phyloP scores from a whole-genome alignment of 2,329 filamentous ascomycete genomes.

The Microsporum ferrugineum region DNA sequence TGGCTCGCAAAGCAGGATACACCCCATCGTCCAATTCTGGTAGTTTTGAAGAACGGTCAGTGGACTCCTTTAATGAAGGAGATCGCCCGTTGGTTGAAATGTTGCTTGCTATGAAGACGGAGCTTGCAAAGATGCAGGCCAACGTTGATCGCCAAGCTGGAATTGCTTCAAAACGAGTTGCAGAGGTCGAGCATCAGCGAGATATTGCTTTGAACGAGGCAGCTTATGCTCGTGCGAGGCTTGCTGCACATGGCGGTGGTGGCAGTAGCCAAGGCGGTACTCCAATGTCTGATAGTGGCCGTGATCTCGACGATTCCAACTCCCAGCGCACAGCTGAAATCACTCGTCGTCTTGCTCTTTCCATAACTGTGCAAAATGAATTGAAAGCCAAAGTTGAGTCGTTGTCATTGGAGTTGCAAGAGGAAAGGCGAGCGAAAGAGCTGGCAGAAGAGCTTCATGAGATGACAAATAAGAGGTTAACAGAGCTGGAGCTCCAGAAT shows the following conservation, averaged over 20 bases:
- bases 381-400: conserved; percentile 66
- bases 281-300: conserved; percentile 40
- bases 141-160: conserved; percentile 82
- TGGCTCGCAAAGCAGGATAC: conserved; percentile 86
- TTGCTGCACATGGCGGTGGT: conserved; percentile 61
- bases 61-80: conserved; percentile 78
- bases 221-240: conserved; percentile 83
- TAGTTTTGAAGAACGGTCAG: conserved; percentile 61
- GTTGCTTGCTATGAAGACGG: conserved; percentile 77
- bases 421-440: conserved; percentile 68
- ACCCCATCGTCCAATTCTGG: conserved; percentile 40
- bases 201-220: conserved; percentile 92
- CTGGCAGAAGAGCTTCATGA: conserved; percentile 79
- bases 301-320: conserved; percentile 46
- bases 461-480: conserved; percentile 69
- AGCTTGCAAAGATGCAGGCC: conserved; percentile 77
- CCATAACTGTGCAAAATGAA: conserved; percentile 66
- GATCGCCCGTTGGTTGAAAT: conserved; percentile 88
- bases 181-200: conserved; percentile 86
- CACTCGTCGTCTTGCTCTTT: conserved; percentile 68
- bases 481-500: conserved; percentile 73
- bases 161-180: conserved; percentile 75
- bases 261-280: conserved; percentile 50
- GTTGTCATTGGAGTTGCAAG: conserved; percentile 58
- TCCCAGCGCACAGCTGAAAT: conserved; percentile 62